Conservation (phyloP, 2,329 filamentous ascomycete genomes). For the Fusarium dimerum region DNA sequence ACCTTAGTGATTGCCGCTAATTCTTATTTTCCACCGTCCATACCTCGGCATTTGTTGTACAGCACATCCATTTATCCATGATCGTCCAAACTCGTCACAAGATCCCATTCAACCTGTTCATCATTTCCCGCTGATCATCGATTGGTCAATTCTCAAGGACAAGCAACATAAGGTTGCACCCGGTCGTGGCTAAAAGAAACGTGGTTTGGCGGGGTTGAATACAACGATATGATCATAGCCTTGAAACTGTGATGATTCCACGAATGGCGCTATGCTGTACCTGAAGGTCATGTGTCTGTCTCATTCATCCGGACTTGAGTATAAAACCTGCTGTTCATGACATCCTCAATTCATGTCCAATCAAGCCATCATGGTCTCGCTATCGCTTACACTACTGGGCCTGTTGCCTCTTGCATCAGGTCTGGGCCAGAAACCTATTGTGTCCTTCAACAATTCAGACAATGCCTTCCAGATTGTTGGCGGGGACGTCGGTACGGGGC, state of each 20-base stretch:
- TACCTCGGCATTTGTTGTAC: too few species aligned
- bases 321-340: not conserved
- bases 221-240: slow-evolving; percentile 4
- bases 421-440: slow-evolving; percentile 14
- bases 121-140: not conserved
- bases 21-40: too few species aligned
- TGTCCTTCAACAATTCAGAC: slow-evolving; percentile 14
- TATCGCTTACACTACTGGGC: not conserved
- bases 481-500: slow-evolving; percentile 25
- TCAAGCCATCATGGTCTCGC: not conserved
- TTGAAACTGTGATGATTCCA: not conserved
- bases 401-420: slow-evolving; percentile 6
- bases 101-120: not conserved
- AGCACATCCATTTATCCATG: too few species aligned
- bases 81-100: too few species aligned
- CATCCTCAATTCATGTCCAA: not conserved
- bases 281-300: not conserved
- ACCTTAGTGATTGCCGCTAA: too few species aligned
- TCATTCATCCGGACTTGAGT: not conserved
- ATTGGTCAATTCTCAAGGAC: not conserved
- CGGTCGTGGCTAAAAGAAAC: slow-evolving; percentile 16
- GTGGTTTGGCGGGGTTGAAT: slow-evolving; percentile 11
- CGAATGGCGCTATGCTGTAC: not conserved
- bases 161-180: not conserved
- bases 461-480: slow-evolving; percentile 12